A percentile compares a stretch with the other conserved stretches of the same genome.
These are phyloP conservation scores for Podaxis sp. DNA, from an alignment of 768 basidiomycete species.

Conservation along the genomic window DNA sequence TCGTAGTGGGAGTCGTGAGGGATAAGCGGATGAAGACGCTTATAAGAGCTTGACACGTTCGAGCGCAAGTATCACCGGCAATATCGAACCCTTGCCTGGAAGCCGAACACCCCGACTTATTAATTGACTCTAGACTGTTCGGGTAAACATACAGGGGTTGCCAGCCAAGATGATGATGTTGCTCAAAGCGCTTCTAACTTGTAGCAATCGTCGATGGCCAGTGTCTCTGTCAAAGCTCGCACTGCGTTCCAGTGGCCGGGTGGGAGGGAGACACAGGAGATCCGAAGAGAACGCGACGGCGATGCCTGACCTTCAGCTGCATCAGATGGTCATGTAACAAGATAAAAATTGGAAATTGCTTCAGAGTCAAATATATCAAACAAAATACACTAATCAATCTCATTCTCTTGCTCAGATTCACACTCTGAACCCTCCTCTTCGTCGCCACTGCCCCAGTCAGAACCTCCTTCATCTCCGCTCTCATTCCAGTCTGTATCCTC, in stretches of 20 bases:
- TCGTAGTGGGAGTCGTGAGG: neutral
- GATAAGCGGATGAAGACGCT: neutral
- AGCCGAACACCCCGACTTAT: constrained; percentile 1
- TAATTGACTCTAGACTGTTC: constrained; percentile 5
- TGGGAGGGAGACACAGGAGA: neutral
- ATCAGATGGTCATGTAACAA: neutral
- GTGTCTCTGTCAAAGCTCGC: neutral
- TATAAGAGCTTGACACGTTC: neutral
- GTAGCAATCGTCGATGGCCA: neutral
- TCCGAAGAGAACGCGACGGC: neutral
- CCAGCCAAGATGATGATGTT: neutral
- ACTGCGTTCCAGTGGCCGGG: neutral
- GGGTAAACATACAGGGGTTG: neutral
- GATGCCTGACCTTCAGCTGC: constrained; percentile 1
- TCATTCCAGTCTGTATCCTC: neutral
- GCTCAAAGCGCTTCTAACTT: neutral
- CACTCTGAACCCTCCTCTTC: neutral
- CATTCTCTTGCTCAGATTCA: neutral
- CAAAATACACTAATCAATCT: neutral
- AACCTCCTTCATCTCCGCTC: neutral
- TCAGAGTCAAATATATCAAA: neutral
- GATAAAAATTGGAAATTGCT: neutral
- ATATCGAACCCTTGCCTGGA: neutral
- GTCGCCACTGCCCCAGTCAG: neutral
- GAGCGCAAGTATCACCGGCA: neutral